Evolutionary conservation across 225 moss, liverwort and hornwort species (phyloP).

Genomic region (Sphagnum tenellum): DNA sequence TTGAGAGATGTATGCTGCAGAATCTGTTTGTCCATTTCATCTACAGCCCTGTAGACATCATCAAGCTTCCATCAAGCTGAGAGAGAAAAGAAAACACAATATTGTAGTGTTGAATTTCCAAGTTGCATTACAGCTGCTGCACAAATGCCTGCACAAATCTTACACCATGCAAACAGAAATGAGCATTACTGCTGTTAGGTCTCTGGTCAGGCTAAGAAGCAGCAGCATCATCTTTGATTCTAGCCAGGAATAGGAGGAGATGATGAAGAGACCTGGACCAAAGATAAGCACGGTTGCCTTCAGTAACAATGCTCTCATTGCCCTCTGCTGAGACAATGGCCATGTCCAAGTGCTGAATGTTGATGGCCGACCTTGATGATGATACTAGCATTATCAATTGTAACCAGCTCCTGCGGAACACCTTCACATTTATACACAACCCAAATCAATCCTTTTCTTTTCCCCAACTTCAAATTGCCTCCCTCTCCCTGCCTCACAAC

Average conservation of each 20-base stretch:
- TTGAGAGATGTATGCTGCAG: conserved; percentile 80
- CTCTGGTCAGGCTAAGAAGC: too few relatives aligned
- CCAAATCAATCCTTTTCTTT: too few relatives aligned
- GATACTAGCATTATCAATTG: conserved; percentile 87
- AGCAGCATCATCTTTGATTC: background rate
- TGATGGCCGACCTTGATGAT: conserved; percentile 86
- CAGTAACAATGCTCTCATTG: conserved; percentile 89
- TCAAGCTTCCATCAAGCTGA: too few relatives aligned
- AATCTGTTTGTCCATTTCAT: conserved; percentile 92
- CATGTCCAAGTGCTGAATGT: conserved; percentile 90
- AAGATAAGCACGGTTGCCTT: conserved; percentile 87
- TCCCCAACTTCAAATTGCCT: too few relatives aligned
- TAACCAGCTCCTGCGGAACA: conserved; percentile 85
- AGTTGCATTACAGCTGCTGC: too few relatives aligned
- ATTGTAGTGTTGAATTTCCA: too few relatives aligned
- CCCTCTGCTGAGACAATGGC: conserved; percentile 75
- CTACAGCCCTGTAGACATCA: conserved; percentile 46
- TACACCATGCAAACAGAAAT: too few relatives aligned
- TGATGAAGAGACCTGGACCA: conserved; percentile 63
- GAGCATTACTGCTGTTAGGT: too few relatives aligned
- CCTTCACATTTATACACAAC: conserved; percentile 16
- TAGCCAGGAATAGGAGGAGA: background rate
- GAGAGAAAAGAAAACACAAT: too few relatives aligned
- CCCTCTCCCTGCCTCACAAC: too few relatives aligned
- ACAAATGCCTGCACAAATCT: too few relatives aligned